phyloP scores from a whole-genome alignment of 306 rosid genomes.

The Leucaena leucocephala region DNA sequence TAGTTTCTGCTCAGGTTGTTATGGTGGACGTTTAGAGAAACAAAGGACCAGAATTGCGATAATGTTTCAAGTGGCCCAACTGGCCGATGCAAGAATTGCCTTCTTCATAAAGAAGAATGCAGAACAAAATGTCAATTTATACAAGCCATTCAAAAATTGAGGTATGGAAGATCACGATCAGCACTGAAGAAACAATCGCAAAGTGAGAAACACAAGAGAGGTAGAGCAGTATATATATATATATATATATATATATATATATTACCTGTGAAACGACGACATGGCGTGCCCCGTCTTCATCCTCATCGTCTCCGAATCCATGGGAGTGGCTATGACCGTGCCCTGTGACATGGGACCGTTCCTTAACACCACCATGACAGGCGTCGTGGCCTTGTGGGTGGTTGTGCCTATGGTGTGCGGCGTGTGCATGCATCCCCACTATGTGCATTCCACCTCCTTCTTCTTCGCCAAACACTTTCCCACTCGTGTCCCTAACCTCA shows the following conservation, averaged over 20 bases:
- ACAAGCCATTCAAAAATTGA: neutral
- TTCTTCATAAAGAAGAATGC: neutral
- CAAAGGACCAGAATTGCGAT: neutral
- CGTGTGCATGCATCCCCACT: slow-evolving; percentile 96
- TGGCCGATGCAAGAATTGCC: neutral
- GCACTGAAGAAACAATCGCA: neutral
- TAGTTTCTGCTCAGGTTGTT: neutral
- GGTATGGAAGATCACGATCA: neutral
- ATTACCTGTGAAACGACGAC: slow-evolving; percentile 92
- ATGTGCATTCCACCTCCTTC: slow-evolving; percentile 96
- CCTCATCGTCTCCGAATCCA: slow-evolving; percentile 42
- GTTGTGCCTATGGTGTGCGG: slow-evolving; percentile 80
- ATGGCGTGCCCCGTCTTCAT: slow-evolving; percentile 65
- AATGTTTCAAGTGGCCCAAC: neutral
- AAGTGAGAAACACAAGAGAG: neutral
- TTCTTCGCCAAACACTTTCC: slow-evolving; percentile 81
- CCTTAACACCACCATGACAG: slow-evolving; percentile 54
- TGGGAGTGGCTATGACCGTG: slow-evolving; percentile 51
- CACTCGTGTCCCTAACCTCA: slow-evolving; percentile 41
- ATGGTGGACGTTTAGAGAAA: neutral
- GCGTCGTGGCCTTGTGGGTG: slow-evolving; percentile 72
- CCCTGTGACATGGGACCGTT: slow-evolving; percentile 12
- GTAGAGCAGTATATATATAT: neutral
- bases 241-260: neutral
- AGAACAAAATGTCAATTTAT: neutral